phyloP scores from a whole-genome alignment of 2,329 filamentous ascomycete genomes.

The Sclerotinia sclerotiorum region DNA sequence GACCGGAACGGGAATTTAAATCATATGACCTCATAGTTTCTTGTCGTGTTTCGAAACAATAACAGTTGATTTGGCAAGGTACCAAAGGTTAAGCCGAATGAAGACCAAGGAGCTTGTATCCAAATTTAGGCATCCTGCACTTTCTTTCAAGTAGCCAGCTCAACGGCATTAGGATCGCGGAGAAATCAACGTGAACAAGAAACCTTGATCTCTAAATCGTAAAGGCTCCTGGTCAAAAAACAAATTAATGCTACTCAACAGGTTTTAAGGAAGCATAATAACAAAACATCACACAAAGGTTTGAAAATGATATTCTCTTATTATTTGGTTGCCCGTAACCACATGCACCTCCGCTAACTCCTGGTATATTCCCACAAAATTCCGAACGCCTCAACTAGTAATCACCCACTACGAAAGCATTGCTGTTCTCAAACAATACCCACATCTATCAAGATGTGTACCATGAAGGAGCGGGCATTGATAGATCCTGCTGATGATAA shows the following conservation, averaged over 20 bases:
- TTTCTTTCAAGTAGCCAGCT: neutral
- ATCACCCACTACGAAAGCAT: too few species aligned
- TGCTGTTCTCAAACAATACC: neutral
- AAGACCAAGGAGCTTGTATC: neutral
- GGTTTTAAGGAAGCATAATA: too few species aligned
- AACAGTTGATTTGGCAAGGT: neutral
- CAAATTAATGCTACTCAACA: fast-evolving
- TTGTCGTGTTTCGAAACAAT: too few species aligned
- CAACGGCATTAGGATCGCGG: neutral
- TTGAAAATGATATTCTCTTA: too few species aligned
- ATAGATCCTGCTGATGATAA: neutral
- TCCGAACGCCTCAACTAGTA: neutral
- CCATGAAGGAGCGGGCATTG: slow-evolving; percentile 10
- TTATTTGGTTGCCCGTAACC: neutral
- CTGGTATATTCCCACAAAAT: neutral
- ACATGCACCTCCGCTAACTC: neutral
- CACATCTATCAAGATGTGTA: neutral
- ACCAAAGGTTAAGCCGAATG: neutral
- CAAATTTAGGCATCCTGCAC: neutral
- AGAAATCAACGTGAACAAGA: neutral
- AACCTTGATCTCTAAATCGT: neutral
- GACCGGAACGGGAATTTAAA: too few species aligned
- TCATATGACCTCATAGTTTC: too few species aligned
- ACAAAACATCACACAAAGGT: too few species aligned
- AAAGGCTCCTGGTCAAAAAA: neutral